Conservation (phyloP, 208 protist species). For the Entamoeba dispar region DNA sequence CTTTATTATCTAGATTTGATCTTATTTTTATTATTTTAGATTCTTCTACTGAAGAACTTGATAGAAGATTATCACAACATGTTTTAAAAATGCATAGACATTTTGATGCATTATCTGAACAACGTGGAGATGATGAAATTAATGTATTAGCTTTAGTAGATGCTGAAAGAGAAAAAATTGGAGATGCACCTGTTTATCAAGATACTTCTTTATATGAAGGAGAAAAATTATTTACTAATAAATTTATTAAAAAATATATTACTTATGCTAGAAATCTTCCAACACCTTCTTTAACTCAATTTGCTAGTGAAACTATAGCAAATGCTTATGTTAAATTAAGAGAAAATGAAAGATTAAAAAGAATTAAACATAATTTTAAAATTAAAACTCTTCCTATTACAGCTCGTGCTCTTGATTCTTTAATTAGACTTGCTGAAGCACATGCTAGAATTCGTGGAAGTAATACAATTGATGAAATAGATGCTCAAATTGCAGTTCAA, state of each 20-base stretch:
- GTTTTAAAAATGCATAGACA: neutral
- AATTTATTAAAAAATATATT: neutral
- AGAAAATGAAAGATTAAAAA: neutral
- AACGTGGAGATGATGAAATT: neutral
- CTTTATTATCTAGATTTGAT: slow-evolving; percentile 96
- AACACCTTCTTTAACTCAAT: neutral
- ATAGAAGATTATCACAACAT: neutral
- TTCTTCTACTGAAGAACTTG: slow-evolving; percentile 40
- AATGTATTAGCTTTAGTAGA: neutral
- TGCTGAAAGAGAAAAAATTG: neutral
- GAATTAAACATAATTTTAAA: neutral
- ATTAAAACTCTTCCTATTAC: slow-evolving; percentile 59
- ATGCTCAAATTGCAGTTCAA: neutral
- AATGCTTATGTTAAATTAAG: neutral
- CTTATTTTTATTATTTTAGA: slow-evolving; percentile 96
- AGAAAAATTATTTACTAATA: neutral
- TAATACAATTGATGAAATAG: neutral
- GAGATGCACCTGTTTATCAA: neutral
- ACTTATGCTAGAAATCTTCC: neutral
- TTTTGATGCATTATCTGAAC: neutral
- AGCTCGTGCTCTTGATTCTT: slow-evolving; percentile 59
- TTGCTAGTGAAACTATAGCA: neutral
- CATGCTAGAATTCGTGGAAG: slow-evolving; percentile 61
- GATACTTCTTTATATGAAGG: neutral
- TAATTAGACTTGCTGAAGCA: slow-evolving; percentile 82